Evolutionary conservation across 371 early-diverging fungal genomes (phyloP).

Genomic region (Batkoa obscura): DNA sequence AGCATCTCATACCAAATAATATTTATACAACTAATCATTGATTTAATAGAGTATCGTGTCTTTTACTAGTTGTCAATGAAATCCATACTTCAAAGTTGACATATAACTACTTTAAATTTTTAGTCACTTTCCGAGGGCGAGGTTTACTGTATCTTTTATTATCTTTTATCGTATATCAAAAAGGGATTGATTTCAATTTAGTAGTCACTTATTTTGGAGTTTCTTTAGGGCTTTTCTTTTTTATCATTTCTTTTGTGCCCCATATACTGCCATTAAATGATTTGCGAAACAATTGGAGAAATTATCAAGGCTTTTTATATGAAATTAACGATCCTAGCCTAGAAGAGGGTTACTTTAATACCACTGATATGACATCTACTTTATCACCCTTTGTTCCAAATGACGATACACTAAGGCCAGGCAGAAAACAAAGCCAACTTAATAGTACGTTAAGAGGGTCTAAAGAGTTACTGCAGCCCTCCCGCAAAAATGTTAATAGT

Average conservation of each 20-base stretch:
- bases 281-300: not conserved
- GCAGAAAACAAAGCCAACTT: slow-evolving; percentile 8
- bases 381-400: slow-evolving; percentile 19
- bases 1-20: not conserved
- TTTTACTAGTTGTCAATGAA: not conserved
- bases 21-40: not conserved
- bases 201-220: slow-evolving; percentile 1
- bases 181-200: not conserved
- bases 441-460: slow-evolving; percentile 20
- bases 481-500: no score
- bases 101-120: not conserved
- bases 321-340: slow-evolving; percentile 15
- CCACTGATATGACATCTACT: slow-evolving; percentile 25
- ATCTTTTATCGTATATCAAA: slow-evolving; percentile 1
- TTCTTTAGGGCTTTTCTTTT: not conserved
- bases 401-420: no score
- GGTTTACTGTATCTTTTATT: slow-evolving; percentile 1
- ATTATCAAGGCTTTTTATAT: not conserved
- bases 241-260: slow-evolving; percentile 3
- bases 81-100: not conserved
- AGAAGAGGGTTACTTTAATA: slow-evolving; percentile 28
- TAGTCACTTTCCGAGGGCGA: not conserved
- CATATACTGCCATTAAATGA: slow-evolving; percentile 5
- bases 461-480: no score
- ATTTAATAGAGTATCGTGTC: not conserved